Percentiles rank a stretch among this genome's conserved stretches.
phyloP scores from a whole-genome alignment of 169 alveolate species.

The Plasmodium coatneyi region DNA sequence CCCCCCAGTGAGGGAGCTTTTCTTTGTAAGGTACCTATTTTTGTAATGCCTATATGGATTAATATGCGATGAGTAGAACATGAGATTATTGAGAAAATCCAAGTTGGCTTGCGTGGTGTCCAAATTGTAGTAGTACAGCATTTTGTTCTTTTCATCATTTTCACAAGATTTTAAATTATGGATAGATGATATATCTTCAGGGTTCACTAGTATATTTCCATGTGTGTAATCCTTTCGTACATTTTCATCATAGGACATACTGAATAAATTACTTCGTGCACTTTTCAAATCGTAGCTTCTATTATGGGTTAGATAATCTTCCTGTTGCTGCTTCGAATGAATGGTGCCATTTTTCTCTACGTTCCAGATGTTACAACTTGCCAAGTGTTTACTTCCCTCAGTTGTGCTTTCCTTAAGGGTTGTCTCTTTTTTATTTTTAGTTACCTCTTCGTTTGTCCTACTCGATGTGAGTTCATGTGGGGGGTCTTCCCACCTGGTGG shows the following conservation, averaged over 20 bases:
- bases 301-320: background rate
- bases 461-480: background rate
- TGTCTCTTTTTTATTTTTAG: background rate
- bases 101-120: background rate
- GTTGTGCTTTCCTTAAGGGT: background rate
- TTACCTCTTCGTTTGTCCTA: background rate
- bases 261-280: background rate
- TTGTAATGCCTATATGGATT: slow-evolving; percentile 8
- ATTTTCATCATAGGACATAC: slow-evolving; percentile 1
- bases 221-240: background rate
- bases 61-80: slow-evolving; percentile 20
- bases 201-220: background rate
- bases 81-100: background rate
- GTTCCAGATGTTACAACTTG: background rate
- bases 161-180: background rate
- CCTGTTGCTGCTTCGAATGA: background rate
- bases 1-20: background rate
- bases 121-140: background rate
- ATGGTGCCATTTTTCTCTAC: background rate
- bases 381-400: background rate
- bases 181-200: background rate
- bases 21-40: background rate
- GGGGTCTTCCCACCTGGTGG: background rate
- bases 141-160: background rate
- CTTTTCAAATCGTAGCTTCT: background rate